phyloP scores from a whole-genome alignment of 2,329 filamentous ascomycete species.

The Ceratocystis eucalypticola region DNA sequence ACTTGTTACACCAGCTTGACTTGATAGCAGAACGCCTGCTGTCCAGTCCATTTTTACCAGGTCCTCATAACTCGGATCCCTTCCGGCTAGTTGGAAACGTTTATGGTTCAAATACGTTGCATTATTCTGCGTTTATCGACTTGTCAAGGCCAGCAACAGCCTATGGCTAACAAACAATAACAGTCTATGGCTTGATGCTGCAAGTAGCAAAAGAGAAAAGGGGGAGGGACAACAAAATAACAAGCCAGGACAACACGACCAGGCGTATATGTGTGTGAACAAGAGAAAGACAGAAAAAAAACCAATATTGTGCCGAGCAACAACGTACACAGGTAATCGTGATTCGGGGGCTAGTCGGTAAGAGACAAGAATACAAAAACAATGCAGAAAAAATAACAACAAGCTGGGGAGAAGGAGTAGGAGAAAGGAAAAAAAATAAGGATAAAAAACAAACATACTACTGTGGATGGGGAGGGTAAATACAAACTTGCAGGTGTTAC shows the following conservation, averaged over 20 bases:
- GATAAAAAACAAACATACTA: slow-evolving; percentile 10
- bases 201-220: not conserved
- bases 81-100: too few species aligned
- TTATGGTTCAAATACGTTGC: too few species aligned
- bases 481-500: not conserved
- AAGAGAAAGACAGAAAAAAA: not conserved
- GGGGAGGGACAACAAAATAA: not conserved
- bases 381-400: slow-evolving; percentile 9
- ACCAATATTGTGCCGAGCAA: too few species aligned
- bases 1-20: too few species aligned
- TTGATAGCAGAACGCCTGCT: too few species aligned
- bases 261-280: not conserved
- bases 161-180: not conserved
- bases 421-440: not conserved
- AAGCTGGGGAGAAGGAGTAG: not conserved
- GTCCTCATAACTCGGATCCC: too few species aligned
- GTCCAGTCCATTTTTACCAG: too few species aligned
- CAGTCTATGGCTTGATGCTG: not conserved
- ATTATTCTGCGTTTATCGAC: not conserved
- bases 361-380: not conserved
- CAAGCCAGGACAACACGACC: not conserved
- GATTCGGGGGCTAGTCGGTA: not conserved
- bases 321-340: not conserved
- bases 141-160: not conserved
- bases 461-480: not conserved